Base-by-base conservation (phyloP, 2,329 filamentous ascomycete genomes). In the Aspergillus tanneri region DNA sequence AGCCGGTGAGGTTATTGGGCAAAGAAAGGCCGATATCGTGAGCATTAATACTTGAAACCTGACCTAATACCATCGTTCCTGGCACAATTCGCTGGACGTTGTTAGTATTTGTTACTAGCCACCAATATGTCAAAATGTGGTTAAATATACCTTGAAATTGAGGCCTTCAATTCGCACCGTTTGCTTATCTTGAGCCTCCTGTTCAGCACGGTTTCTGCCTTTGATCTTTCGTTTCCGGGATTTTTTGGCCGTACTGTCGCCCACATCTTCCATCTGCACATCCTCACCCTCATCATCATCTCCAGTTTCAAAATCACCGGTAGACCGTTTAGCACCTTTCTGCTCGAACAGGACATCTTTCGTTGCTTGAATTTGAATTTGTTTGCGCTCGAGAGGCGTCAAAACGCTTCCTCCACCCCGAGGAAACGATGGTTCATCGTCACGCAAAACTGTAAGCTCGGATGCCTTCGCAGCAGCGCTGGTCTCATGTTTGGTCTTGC, bases 331-430 rank as follows among this genome's bases (percentile, higher is more conserved):
- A 42, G 75, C 72, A 39, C 81, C 82, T 58, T 86, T 80, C 60
- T 95, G 86, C 71, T 97, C 93, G 66, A 92, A 93, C 30, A 95
- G 76, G 32, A 91, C 93, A 76, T 99, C 93, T 60, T 87, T 85
- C 65, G 88, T 93, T 37, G 93, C 93, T 71, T 97, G 87, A 49
- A 95, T 86, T 62, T 93, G 87, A 54, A 99, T 97, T 71, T 97
- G 90, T 74, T 96, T 96, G 67, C 95, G 88, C 69, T 99, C 93
- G 43, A 99, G 77, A 16, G 93, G 91, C 2, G 93, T 96, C 66
- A 99, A 75, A 43, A 96, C 79, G 65, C 89, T 95, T 44, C 84
- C 92, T 35, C 93, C 95, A 47, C 93, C 93, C 78, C 93, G 84
- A 58, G 93, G 92, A 63, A 99, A 99, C 36, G 92, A 79, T 25